phyloP scores from a whole-genome alignment of 495 filamentous ascomycete species.

The Penicillium soppii region DNA sequence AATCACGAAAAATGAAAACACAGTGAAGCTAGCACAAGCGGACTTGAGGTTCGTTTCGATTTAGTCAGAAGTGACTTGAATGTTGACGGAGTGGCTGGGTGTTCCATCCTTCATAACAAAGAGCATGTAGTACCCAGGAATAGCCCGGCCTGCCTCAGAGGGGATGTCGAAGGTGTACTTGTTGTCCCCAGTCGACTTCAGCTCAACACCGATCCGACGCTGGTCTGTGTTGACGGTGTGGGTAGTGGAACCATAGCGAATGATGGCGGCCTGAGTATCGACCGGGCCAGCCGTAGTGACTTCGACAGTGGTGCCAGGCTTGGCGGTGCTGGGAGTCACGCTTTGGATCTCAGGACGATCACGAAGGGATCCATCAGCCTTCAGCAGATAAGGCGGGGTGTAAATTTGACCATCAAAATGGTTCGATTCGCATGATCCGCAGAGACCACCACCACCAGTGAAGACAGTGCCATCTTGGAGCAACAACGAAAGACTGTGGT shows the following conservation, averaged over 20 bases:
- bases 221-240: conserved; percentile 1
- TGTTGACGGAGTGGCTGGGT: too few species aligned
- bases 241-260: background rate
- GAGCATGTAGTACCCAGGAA: background rate
- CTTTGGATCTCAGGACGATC: background rate
- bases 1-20: too few species aligned
- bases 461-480: too few species aligned
- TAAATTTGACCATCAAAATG: background rate
- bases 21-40: too few species aligned
- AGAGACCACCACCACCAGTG: too few species aligned
- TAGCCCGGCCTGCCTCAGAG: background rate
- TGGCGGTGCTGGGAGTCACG: background rate
- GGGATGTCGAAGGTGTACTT: background rate
- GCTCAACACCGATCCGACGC: background rate
- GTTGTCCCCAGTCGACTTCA: background rate
- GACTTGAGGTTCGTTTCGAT: too few species aligned
- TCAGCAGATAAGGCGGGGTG: background rate
- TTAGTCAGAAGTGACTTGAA: too few species aligned
- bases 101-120: background rate
- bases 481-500: too few species aligned
- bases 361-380: background rate
- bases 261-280: background rate
- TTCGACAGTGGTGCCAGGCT: background rate
- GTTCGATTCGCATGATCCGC: background rate
- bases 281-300: background rate